Conservation (phyloP, 352 stramenopile genomes). For the Aphanomyces cochlioides region DNA sequence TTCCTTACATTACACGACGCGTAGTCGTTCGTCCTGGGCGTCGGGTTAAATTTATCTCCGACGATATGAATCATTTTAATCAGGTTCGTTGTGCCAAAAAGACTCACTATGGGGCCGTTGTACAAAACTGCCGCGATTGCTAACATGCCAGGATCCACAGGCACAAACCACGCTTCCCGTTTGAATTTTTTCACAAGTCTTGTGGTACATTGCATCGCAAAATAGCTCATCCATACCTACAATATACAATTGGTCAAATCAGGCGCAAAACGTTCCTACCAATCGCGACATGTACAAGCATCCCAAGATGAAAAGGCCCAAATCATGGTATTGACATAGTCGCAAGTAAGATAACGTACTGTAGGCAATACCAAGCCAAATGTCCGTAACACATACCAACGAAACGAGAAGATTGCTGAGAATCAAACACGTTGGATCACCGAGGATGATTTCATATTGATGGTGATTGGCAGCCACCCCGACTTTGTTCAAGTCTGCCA, state of each 20-base stretch:
- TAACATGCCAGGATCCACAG: background rate
- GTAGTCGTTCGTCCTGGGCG: too few relatives aligned
- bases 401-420: background rate
- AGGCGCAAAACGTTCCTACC: too few relatives aligned
- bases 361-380: background rate
- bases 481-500: background rate
- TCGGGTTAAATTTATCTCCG: background rate
- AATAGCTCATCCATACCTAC: background rate
- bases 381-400: background rate
- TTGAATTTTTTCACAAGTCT: background rate
- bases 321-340: background rate
- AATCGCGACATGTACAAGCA: background rate
- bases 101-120: too few relatives aligned
- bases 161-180: background rate
- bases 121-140: background rate
- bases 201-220: background rate
- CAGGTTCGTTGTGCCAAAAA: background rate
- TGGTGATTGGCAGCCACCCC: background rate
- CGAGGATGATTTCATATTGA: background rate
- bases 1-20: too few relatives aligned
- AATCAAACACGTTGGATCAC: background rate
- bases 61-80: background rate
- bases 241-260: too few relatives aligned
- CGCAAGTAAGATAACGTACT: too few relatives aligned
- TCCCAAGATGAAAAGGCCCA: background rate